phyloP scores from a whole-genome alignment of 345 rosid genomes.

The Salix suchowensis region DNA sequence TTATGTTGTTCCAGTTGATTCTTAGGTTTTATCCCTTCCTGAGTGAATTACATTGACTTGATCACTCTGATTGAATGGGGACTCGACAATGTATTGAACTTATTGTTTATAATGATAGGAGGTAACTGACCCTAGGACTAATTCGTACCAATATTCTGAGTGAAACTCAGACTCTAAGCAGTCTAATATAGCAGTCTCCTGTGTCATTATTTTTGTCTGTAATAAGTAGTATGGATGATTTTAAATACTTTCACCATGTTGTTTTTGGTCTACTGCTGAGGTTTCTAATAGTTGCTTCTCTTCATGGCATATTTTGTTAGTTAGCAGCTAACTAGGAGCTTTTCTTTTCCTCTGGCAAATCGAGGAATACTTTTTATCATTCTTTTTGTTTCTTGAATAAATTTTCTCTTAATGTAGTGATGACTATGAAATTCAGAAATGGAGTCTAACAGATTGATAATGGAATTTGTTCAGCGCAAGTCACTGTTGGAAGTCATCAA shows the following conservation, averaged over 20 bases:
- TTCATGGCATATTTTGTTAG: neutral
- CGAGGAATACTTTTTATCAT: neutral
- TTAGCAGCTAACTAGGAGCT: neutral
- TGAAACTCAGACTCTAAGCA: neutral
- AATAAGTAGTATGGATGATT: neutral
- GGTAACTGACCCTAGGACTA: neutral
- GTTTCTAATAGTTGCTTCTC: neutral
- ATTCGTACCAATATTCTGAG: neutral
- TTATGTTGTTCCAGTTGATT: neutral
- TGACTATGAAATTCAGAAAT: neutral
- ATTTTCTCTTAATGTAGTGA: neutral
- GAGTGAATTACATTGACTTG: neutral
- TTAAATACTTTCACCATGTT: no score
- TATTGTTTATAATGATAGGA: neutral
- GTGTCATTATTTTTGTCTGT: neutral
- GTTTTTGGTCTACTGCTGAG: neutral
- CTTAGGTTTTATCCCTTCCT: neutral
- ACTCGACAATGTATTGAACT: neutral
- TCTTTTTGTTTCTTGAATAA: neutral
- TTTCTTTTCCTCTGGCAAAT: neutral
- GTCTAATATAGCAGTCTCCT: neutral
- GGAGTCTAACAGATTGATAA: conserved; percentile 16
- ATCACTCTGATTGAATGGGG: neutral
- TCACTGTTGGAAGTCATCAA: conserved; percentile 70
- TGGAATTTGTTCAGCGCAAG: conserved; percentile 58